Evolutionary conservation across 345 rosid genomes (phyloP), one percentile per base, ranked within the genome.

Genomic region (Anastatica hierochuntica): DNA sequence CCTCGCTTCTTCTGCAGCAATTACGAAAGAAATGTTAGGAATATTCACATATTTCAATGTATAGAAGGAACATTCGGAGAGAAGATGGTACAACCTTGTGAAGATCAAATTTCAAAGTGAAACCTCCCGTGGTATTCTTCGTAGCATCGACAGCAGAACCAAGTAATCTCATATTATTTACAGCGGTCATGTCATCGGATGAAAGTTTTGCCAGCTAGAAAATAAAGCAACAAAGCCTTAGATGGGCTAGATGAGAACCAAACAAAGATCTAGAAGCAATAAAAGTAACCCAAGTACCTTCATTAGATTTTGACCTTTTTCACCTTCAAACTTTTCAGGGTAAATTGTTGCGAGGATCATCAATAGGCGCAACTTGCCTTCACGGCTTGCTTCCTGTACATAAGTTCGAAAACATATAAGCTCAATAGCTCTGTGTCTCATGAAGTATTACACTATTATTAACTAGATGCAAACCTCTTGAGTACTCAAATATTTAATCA

Each of bases 251-350:
- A 9, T 31, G 13, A 14, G 45, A 58, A 43, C 33, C 56, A 33
- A 49, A 41, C 18, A 42, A 14, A 39, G 62, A 52, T n/a, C 27
- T 16, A 8, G 35, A 52, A 36, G 19, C 27, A 38, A 37, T 23
- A 24, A 24, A 35, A 49, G 13, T 21, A 21, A 21, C 24, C 23
- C 11, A 54, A 53, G 19, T 52, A 94, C 99, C 99, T 84, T 85
- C 96, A 94, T 84, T 65, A 94, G 65, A 74, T 88, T 82, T 15
- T 62, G 87, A 64, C 95, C 99, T 64, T 83, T 82, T 63, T 88
- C 95, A 60, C 96, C 84, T 49, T 88, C 97, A 68, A 88, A 82
- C 71, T 88, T 94, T 70, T 88, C 97, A 13, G 99, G 99, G 76
- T 82, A 80, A 55, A 94, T 68, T 63, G 95, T 79, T 58, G 95